A percentile compares a stretch with the other conserved stretches of the same genome.
Conservation (phyloP, 1,139 yeast species). For the Candida smagusa region DNA sequence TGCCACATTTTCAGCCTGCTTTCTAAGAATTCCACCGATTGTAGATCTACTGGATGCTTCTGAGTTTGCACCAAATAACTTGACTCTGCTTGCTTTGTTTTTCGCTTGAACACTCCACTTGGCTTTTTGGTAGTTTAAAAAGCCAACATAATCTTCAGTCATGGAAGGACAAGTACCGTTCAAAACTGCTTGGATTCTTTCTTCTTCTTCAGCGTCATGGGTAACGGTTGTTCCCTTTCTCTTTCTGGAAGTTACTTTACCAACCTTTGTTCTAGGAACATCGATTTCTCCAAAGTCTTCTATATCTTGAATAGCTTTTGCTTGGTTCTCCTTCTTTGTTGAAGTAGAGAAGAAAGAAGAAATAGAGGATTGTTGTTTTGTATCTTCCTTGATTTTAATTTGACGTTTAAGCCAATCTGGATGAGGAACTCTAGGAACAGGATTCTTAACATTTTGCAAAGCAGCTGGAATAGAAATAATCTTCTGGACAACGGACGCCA, state of each 20-base stretch:
- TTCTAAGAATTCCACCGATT: constrained; percentile 67
- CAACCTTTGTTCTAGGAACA: constrained; percentile 33
- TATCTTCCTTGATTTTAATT: constrained; percentile 59
- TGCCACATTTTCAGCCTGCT: constrained; percentile 76
- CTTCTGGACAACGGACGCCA: constrained; percentile 91
- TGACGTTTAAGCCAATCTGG: constrained; percentile 88
- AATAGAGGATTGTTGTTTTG: constrained; percentile 68
- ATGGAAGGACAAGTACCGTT: constrained; percentile 67
- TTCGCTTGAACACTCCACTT: constrained; percentile 80
- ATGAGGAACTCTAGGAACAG: constrained; percentile 91
- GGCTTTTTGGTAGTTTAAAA: constrained; percentile 74
- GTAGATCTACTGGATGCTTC: constrained; percentile 47
- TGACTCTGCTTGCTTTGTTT: constrained; percentile 68
- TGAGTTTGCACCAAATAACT: constrained; percentile 68
- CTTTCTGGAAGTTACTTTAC: constrained; percentile 50
- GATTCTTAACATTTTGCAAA: constrained; percentile 81
- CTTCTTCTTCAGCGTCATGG: constrained; percentile 38
- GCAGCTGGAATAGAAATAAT: constrained; percentile 98
- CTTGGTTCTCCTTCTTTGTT: constrained; percentile 25
- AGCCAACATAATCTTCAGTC: constrained; percentile 69
- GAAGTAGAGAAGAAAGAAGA: constrained; percentile 52
- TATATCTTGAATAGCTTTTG: constrained; percentile 55
- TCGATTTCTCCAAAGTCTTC: constrained; percentile 64
- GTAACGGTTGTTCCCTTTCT: constrained; percentile 23
- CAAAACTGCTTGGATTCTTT: constrained; percentile 40